Evolutionary conservation across 1,139 yeast species (phyloP).

Genomic region (Geotrichum candidum): DNA sequence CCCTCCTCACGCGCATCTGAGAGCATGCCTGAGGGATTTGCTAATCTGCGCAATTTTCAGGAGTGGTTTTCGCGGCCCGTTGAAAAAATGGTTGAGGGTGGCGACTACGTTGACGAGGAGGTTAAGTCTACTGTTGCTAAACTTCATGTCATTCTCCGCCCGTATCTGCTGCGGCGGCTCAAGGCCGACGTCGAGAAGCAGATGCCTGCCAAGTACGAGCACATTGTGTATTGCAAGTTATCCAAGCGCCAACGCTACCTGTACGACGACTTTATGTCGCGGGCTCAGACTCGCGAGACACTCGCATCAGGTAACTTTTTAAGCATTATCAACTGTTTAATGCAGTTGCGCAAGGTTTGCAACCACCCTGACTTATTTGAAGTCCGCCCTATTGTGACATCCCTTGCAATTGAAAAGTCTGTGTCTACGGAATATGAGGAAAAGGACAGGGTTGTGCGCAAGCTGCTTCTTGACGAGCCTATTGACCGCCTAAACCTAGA

Average conservation of each 20-base stretch:
- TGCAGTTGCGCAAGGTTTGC: slow-evolving; percentile 97
- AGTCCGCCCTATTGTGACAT: slow-evolving; percentile 89
- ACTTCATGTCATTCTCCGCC: slow-evolving; percentile 88
- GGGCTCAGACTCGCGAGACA: slow-evolving; percentile 93
- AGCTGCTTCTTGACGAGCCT: slow-evolving; percentile 31
- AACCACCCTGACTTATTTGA: slow-evolving; percentile 97
- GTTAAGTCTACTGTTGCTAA: slow-evolving; percentile 81
- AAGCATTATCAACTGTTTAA: slow-evolving; percentile 91
- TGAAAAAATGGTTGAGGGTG: slow-evolving; percentile 79
- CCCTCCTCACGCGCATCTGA: slow-evolving; percentile 72
- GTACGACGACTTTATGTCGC: slow-evolving; percentile 94
- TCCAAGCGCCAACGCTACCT: slow-evolving; percentile 88
- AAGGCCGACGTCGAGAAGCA: slow-evolving; percentile 97
- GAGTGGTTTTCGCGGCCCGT: slow-evolving; percentile 98
- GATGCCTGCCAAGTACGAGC: slow-evolving; percentile 98
- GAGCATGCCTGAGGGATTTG: slow-evolving; percentile 88
- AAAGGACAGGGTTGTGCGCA: slow-evolving; percentile 43
- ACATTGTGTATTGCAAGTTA: slow-evolving; percentile 82
- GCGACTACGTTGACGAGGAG: slow-evolving; percentile 55
- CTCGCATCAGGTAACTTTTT: slow-evolving; percentile 90
- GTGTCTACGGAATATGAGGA: slow-evolving; percentile 49
- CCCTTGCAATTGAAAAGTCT: slow-evolving; percentile 67
- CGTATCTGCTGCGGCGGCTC: slow-evolving; percentile 82
- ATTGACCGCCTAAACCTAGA: slow-evolving; percentile 42
- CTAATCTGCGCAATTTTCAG: slow-evolving; percentile 90